Evolutionary conservation across 2,329 filamentous ascomycete genomes (phyloP).

Genomic region (Chlorencoelia australis): DNA sequence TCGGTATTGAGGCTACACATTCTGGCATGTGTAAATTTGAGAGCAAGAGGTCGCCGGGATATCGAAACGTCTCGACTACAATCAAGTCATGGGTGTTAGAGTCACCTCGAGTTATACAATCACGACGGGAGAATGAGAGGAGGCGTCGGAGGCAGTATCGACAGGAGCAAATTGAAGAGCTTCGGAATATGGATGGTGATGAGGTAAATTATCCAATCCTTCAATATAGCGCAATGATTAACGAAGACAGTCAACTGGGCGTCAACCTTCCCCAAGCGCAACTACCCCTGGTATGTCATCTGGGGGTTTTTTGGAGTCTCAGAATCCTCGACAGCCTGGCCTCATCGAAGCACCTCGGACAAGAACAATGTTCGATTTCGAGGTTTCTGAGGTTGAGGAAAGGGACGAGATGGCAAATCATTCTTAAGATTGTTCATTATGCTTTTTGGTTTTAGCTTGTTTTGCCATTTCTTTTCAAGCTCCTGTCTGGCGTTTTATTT

Average conservation of each 20-base stretch:
- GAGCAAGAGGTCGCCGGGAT: slow-evolving; percentile 54
- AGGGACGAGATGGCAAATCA: slow-evolving; percentile 18
- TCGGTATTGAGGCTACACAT: slow-evolving; percentile 66
- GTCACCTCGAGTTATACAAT: slow-evolving; percentile 13
- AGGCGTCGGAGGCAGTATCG: slow-evolving; percentile 15
- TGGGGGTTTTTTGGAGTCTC: neutral
- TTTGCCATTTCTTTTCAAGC: slow-evolving; percentile 5
- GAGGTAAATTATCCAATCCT: slow-evolving; percentile 13
- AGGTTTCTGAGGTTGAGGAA: slow-evolving; percentile 20
- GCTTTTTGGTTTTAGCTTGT: neutral
- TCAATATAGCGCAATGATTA: neutral
- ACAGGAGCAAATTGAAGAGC: slow-evolving; percentile 19
- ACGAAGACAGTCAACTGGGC: too few species aligned
- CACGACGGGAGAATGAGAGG: slow-evolving; percentile 20
- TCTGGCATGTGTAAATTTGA: slow-evolving; percentile 65
- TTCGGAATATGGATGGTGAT: slow-evolving; percentile 13
- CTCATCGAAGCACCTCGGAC: slow-evolving; percentile 12
- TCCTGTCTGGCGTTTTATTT: too few species aligned
- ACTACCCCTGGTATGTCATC: slow-evolving; percentile 18
- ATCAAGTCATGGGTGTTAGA: slow-evolving; percentile 23
- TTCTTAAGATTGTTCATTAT: slow-evolving; percentile 3
- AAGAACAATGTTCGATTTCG: slow-evolving; percentile 15
- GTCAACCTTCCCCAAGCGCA: too few species aligned
- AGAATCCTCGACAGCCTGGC: slow-evolving; percentile 4
- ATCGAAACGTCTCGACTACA: slow-evolving; percentile 24